phyloP scores from a whole-genome alignment of 352 stramenopile species.

The Globisporangium polare region DNA sequence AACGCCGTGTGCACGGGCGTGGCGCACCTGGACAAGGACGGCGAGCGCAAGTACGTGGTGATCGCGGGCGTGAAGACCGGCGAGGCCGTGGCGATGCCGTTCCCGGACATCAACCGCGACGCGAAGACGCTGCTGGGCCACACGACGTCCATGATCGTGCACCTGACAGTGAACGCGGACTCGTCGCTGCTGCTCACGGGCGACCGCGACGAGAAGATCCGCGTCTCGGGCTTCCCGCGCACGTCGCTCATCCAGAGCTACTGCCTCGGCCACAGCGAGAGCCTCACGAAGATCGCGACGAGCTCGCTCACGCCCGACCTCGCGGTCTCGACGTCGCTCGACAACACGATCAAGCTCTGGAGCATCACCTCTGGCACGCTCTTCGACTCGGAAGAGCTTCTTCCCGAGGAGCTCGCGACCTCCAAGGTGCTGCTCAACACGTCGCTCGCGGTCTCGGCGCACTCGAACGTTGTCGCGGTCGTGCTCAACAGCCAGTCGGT shows the following conservation, averaged over 20 bases:
- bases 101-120: constrained; percentile 62
- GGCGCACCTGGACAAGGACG: constrained; percentile 24
- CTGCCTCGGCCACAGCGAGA: constrained; percentile 74
- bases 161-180: constrained; percentile 54
- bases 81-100: constrained; percentile 72
- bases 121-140: constrained; percentile 75
- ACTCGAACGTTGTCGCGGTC: constrained; percentile 52
- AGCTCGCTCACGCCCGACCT: constrained; percentile 42
- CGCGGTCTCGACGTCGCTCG: constrained; percentile 68
- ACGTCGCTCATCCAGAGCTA: constrained; percentile 77
- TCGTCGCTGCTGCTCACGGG: constrained; percentile 63
- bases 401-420: constrained; percentile 25
- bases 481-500: constrained; percentile 45
- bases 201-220: constrained; percentile 83
- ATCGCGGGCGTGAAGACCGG: constrained; percentile 81
- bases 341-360: constrained; percentile 85
- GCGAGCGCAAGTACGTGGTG: constrained; percentile 44
- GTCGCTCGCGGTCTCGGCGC: constrained; percentile 52
- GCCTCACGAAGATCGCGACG: constrained; percentile 55
- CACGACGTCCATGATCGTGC: constrained; percentile 86
- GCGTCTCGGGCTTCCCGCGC: constrained; percentile 76
- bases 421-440: constrained; percentile 50
- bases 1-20: constrained; percentile 71
- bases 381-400: constrained; percentile 48
- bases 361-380: constrained; percentile 40